phyloP scores from a whole-genome alignment of 768 basidiomycete genomes.

The Russula ochroleuca region DNA sequence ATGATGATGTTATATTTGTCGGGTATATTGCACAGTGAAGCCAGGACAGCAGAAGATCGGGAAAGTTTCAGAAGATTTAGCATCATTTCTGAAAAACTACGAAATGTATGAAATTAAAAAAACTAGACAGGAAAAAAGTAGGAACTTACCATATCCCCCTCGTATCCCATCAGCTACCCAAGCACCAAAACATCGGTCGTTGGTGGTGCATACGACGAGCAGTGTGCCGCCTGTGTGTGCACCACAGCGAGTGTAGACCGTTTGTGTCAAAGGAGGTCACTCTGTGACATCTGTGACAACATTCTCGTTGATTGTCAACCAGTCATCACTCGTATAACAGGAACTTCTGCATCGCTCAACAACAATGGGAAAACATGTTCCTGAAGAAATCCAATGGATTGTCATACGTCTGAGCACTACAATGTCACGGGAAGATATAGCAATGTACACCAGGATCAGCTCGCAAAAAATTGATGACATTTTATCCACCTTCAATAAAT shows the following conservation, averaged over 20 bases:
- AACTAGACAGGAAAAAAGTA: slow-evolving; percentile 2
- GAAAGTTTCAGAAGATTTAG: slow-evolving; percentile 91
- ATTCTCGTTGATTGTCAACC: too few species aligned
- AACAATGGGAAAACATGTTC: too few species aligned
- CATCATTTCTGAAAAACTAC: slow-evolving; percentile 86
- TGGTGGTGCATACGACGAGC: too few species aligned
- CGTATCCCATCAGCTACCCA: too few species aligned
- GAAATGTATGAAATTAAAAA: slow-evolving; percentile 26
- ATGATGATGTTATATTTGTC: slow-evolving; percentile 94
- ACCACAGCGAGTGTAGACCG: too few species aligned
- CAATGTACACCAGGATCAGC: background rate
- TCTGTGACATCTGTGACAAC: too few species aligned
- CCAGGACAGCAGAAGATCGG: slow-evolving; percentile 78
- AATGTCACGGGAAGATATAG: background rate
- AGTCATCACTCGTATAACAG: too few species aligned
- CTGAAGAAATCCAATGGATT: background rate
- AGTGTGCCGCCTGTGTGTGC: too few species aligned
- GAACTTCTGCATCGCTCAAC: too few species aligned
- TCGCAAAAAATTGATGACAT: background rate
- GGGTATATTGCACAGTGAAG: slow-evolving; percentile 84
- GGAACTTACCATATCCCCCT: slow-evolving; percentile 63
- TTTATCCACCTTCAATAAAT: background rate
- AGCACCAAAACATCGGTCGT: too few species aligned
- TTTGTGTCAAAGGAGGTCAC: too few species aligned
- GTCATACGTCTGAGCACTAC: background rate